Base-by-base conservation (phyloP, 139 green algal genomes). In the Zygnema cylindricum region DNA sequence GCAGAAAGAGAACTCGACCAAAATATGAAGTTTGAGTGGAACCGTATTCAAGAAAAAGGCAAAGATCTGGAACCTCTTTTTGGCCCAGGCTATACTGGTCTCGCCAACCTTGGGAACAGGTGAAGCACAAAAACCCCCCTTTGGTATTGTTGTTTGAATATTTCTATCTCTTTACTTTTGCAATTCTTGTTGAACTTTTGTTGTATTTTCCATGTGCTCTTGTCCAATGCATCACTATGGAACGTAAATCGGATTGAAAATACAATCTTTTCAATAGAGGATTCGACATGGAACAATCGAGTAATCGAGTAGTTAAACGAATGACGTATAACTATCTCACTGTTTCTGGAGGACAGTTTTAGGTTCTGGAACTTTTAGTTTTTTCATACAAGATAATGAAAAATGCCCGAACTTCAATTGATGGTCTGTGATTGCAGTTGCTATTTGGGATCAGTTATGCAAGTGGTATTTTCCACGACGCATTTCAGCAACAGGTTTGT, bases 61-160 rank as follows among this genome's bases (percentile, higher is more conserved):
- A 88, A 79, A 2, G 21, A 86, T 16, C 94, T 99, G 69, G 33
- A 92, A 82, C 94, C 95, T 0, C 79, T 98, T 76, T 91, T 77
- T 2, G 97, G 98, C 0, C 94, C 96, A 0, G 94, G 95, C 83
- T 94, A 87, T 71, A 95, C 98, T 1, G 98, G 98, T 2, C 92
- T 99, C 35, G 95, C 94, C 77, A 99, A 99, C 91, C 93, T 99
- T 81, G 98, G 98, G 82, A 99, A 99, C 94, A 96, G 89, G 89
- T 88, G n/a, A 30, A 73, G 57, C 30, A 73, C 57, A n/a, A 73
- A 73, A n/a, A 36, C 30, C 57, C 57, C 30, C 30, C 57, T 73
- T 30, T n/a, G 30, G 57, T n/a, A n/a, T n/a, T 73, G 57, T 30
- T n/a, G 30, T 73, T 73, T 73, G 57, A 36, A n/a, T 73, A n/a